Evolutionary conservation across 805 yeast species (phyloP).

Genomic region (Lipomyces orientalis): DNA sequence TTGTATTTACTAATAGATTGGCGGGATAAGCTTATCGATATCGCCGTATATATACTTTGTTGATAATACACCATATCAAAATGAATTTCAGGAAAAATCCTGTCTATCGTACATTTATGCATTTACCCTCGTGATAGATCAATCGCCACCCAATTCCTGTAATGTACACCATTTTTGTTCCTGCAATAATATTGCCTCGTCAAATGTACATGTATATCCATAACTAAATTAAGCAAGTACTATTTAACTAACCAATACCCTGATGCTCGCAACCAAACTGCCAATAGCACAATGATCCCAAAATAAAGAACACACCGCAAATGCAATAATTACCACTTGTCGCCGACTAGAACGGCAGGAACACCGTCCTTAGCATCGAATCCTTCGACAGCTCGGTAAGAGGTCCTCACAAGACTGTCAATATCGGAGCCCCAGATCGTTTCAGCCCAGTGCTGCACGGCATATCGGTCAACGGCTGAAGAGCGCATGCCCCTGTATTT

Average conservation of each 20-base stretch:
- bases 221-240: background rate
- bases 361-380: conserved; percentile 20
- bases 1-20: background rate
- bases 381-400: conserved; percentile 27
- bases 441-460: conserved; percentile 29
- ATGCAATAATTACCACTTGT: conserved; percentile 26
- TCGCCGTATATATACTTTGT: background rate
- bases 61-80: background rate
- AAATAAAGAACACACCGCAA: background rate
- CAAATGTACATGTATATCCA: background rate
- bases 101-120: no score
- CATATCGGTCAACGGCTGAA: conserved; percentile 24
- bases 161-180: background rate
- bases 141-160: no score
- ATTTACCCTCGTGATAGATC: no score
- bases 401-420: conserved; percentile 19
- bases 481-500: conserved; percentile 51
- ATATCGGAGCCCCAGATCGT: conserved; percentile 27
- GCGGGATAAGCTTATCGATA: background rate
- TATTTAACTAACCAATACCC: background rate
- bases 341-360: conserved; percentile 36
- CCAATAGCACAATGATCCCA: background rate
- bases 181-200: background rate
- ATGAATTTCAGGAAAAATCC: background rate
- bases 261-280: background rate